Base-by-base conservation (phyloP, 345 rosid genomes). In the Lumnitzera racemosa region DNA sequence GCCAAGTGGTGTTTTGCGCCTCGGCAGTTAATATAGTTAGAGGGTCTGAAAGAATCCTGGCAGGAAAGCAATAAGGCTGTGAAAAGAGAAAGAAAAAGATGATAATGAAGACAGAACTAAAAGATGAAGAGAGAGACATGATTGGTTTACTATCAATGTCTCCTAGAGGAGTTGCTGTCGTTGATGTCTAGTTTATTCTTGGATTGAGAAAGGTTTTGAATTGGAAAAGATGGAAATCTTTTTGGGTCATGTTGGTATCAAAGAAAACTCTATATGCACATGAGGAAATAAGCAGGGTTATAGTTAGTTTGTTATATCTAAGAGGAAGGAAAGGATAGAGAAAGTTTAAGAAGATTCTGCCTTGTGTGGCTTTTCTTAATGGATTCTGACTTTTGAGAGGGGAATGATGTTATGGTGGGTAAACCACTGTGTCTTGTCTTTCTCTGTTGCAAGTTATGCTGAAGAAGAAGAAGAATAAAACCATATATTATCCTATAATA, bases 1-100 rank as follows among this genome's bases (percentile, higher is more conserved):
- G 80, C 99, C 96, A 90, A 52, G 96, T 86, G 78, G 79, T 51
- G 69, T 77, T 81, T 50, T 64, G 70, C 67, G 60, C 47, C 43
- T 56, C 74, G 46, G 50, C 57, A 46, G 81, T 64, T 70, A 66
- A 47, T 25, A 62, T 65, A 15, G 84, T 70, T 27, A 74, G 13
- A 13, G 75, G 55, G 59, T 59, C 89, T 49, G 80, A 79, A 46
- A 60, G 2, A 52, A 63, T 51, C 71, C 84, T 77, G 55, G 90
- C 86, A 49, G 81, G 71, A 49, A 69, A 73, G 31, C 69, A 57
- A 36, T 36, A 36, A 50, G 62, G 64, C 55, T 58, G 62, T 65
- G 68, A 75, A 51, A 73, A 61, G 29, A 56, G 64, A 25, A 72
- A 53, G 67, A 68, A 3, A 46, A 49, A 23, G 71, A 61, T 6